A percentile compares a stretch with the other conserved stretches of the same genome.
phyloP scores from a whole-genome alignment of 2,329 filamentous ascomycete species.

The Aureobasidium melanogenum region DNA sequence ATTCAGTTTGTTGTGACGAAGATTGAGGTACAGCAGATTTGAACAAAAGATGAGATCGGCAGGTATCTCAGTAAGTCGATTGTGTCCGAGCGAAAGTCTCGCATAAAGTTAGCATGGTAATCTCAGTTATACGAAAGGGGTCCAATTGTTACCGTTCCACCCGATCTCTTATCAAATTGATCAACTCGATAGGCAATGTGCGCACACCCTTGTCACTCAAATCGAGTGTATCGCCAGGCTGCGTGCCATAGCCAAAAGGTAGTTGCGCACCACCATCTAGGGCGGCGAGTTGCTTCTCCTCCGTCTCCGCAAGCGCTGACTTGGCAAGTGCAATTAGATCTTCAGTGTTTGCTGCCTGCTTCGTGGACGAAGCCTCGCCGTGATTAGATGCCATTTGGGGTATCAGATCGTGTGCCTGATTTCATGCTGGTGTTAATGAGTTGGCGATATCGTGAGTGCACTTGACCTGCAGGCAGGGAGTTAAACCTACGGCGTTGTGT shows the following conservation, averaged over 20 bases:
- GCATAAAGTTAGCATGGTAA: conserved; percentile 17
- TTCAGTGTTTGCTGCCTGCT: conserved; percentile 10
- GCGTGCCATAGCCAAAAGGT: conserved; percentile 16
- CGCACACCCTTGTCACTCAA: conserved; percentile 67
- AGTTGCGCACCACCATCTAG: conserved; percentile 11
- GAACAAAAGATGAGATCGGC: conserved; percentile 65
- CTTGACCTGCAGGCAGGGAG: conserved; percentile 1
- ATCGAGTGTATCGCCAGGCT: conserved; percentile 66
- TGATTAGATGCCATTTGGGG: conserved; percentile 8
- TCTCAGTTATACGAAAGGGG: not conserved
- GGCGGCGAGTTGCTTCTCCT: conserved; percentile 13
- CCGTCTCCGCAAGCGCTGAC: conserved; percentile 15
- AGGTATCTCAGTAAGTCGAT: conserved; percentile 62
- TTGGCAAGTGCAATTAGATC: conserved; percentile 14
- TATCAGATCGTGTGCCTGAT: conserved; percentile 5
- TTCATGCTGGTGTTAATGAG: not conserved
- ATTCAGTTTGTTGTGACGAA: conserved; percentile 64
- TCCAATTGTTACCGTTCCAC: conserved; percentile 51
- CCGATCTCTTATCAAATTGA: conserved; percentile 65
- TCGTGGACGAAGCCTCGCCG: conserved; percentile 5
- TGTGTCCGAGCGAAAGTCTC: conserved; percentile 75
- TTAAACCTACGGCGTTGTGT: conserved; percentile 1
- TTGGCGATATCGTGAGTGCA: conserved; percentile 1
- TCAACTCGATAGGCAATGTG: conserved; percentile 62
- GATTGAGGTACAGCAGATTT: conserved; percentile 70